phyloP scores from a whole-genome alignment of 345 rosid genomes.

The Salix dunnii region DNA sequence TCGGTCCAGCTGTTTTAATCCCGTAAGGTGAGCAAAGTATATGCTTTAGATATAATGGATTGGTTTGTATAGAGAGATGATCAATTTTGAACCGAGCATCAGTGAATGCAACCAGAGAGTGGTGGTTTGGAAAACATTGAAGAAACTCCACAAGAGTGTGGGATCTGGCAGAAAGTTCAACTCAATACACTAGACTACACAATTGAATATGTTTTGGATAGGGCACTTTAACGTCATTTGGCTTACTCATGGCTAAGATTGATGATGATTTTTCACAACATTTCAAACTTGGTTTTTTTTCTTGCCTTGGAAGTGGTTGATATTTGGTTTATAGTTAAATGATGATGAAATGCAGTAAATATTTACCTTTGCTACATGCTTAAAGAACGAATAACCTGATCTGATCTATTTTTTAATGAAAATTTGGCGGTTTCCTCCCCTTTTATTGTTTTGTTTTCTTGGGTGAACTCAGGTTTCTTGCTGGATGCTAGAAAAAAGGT shows the following conservation, averaged over 20 bases:
- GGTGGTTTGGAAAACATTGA: not conserved
- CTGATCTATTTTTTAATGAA: not conserved
- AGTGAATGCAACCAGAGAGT: not conserved
- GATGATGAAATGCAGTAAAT: not conserved
- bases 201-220: not conserved
- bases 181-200: not conserved
- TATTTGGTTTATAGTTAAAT: not conserved
- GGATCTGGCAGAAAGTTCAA: conserved; percentile 5
- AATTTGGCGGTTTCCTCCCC: not conserved
- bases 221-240: not conserved
- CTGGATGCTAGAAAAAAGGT: conserved; percentile 29
- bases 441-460: not conserved
- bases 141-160: conserved; percentile 7
- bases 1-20: conserved; percentile 25
- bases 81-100: not conserved
- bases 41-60: conserved; percentile 7
- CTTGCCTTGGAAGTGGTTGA: not conserved
- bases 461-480: conserved; percentile 20
- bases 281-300: not conserved
- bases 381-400: not conserved
- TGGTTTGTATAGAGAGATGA: conserved; percentile 1
- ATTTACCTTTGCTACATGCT: not conserved
- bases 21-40: conserved; percentile 37
- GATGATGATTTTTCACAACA: not conserved
- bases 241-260: not conserved